Evolutionary conservation across 495 filamentous ascomycete species (phyloP), one percentile per base, ranked within the genome.

Genomic region (Aspergillus avenaceus): DNA sequence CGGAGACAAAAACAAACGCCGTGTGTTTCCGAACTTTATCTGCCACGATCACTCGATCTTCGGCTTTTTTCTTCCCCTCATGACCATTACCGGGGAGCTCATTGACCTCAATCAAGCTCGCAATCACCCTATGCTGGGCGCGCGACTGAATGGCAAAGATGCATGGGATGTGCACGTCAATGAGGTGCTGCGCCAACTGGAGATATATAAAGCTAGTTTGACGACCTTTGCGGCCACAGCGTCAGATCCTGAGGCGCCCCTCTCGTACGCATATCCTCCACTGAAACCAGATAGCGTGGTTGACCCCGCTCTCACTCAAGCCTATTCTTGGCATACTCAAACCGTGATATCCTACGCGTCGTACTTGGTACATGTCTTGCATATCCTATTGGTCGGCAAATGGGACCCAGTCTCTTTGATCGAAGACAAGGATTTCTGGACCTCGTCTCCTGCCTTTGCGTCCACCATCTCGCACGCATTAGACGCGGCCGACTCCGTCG

Each of bases 331-430:
- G 68, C 84, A 87, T 58, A 90, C 90, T 0, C 86, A 86, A 62
- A 92, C 92, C 38, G 90, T 95, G 38, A 83, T 92, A 44, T 88
- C 91, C 2, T 97, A 97, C 57, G 84, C 88, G n/a, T 93, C 87
- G 0, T 87, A 91, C 54, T 76, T 91, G 34, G 87, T 91, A 69
- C 87, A 91, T 50, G 88, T 90, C 24, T 76, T 93, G 13, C 86
- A 91, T 63, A 90, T 91, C 41, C 80, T 93, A 2, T 76, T 91
- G 2, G 86, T 87, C 24, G 87, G 87, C 22, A 93, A 90, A 69
- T 93, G 88, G 88, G 88, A 93, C 53, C 88, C 88, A 4, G 89
- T 93, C 54, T 84, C 85, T 18, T 76, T 93, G 3, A 81, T 93
- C 4, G 88, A 93, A 64, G 87, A 93, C 72, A 88, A 89, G 57